Evolutionary conservation across 2,329 filamentous ascomycete species (phyloP).

Genomic region (Fusarium piperis): DNA sequence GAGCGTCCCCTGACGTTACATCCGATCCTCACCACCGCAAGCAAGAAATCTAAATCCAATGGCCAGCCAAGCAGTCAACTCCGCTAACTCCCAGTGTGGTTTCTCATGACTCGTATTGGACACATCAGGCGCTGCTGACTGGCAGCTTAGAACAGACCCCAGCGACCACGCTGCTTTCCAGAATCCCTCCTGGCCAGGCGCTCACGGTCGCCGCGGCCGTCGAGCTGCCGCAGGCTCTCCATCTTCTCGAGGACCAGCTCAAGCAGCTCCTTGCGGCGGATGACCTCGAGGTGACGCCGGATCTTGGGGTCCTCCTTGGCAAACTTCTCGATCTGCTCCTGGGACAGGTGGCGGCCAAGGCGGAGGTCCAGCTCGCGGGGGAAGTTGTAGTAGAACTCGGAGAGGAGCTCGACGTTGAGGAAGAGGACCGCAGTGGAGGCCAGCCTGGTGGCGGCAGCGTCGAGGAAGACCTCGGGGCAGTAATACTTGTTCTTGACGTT

Average conservation of each 20-base stretch:
- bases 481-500: conserved; percentile 90
- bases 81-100: conserved; percentile 42
- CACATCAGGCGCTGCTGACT: neutral
- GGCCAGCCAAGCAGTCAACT: conserved; percentile 40
- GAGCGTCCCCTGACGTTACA: neutral
- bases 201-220: conserved; percentile 76
- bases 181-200: conserved; percentile 46
- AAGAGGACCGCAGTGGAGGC: conserved; percentile 96
- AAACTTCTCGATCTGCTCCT: conserved; percentile 86
- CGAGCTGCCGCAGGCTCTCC: conserved; percentile 86
- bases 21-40: conserved; percentile 13
- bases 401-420: conserved; percentile 94
- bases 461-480: conserved; percentile 97
- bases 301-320: conserved; percentile 94
- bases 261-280: conserved; percentile 88
- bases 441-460: conserved; percentile 93
- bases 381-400: conserved; percentile 98
- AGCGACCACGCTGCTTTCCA: conserved; percentile 57
- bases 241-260: conserved; percentile 96
- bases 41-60: conserved; percentile 38
- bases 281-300: conserved; percentile 87
- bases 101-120: conserved; percentile 39
- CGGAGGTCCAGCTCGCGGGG: conserved; percentile 89
- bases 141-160: conserved; percentile 58
- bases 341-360: conserved; percentile 81